phyloP scores from a whole-genome alignment of 2,329 filamentous ascomycete species.

The Claviceps capensis region DNA sequence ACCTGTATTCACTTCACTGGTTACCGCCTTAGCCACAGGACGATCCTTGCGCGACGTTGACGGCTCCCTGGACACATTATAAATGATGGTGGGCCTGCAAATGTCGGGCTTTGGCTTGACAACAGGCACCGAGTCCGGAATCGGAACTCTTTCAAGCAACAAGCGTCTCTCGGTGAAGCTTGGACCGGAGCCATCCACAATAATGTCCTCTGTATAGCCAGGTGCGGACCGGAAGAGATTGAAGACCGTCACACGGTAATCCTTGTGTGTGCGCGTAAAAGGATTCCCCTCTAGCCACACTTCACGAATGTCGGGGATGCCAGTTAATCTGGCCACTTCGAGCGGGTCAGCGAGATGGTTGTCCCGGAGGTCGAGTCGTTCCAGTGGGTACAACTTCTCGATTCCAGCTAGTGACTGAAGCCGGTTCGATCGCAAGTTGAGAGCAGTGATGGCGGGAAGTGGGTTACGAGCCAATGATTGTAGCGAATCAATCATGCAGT shows the following conservation, averaged over 20 bases:
- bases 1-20: slow-evolving; percentile 43
- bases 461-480: slow-evolving; percentile 77
- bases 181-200: slow-evolving; percentile 74
- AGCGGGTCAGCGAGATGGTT: slow-evolving; percentile 84
- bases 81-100: slow-evolving; percentile 51
- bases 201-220: slow-evolving; percentile 79
- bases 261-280: slow-evolving; percentile 73
- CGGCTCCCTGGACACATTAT: slow-evolving; percentile 35
- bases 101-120: slow-evolving; percentile 57
- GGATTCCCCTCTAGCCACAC: slow-evolving; percentile 89
- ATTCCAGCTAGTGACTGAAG: slow-evolving; percentile 78
- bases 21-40: slow-evolving; percentile 35
- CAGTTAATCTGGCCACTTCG: slow-evolving; percentile 78
- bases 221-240: slow-evolving; percentile 86
- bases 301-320: slow-evolving; percentile 81
- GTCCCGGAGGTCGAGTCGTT: slow-evolving; percentile 81
- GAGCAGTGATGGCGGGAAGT: slow-evolving; percentile 79
- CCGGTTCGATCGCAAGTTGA: slow-evolving; percentile 83
- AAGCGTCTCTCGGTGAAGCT: slow-evolving; percentile 76
- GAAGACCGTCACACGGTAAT: slow-evolving; percentile 84
- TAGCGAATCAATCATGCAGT: slow-evolving; percentile 94
- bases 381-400: slow-evolving; percentile 75
- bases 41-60: slow-evolving; percentile 46
- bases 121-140: slow-evolving; percentile 63
- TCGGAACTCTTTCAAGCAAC: slow-evolving; percentile 66